Evolutionary conservation across 2,329 filamentous ascomycete species (phyloP), one percentile per base, ranked within the genome.

Genomic region (Talaromyces marneffei): DNA sequence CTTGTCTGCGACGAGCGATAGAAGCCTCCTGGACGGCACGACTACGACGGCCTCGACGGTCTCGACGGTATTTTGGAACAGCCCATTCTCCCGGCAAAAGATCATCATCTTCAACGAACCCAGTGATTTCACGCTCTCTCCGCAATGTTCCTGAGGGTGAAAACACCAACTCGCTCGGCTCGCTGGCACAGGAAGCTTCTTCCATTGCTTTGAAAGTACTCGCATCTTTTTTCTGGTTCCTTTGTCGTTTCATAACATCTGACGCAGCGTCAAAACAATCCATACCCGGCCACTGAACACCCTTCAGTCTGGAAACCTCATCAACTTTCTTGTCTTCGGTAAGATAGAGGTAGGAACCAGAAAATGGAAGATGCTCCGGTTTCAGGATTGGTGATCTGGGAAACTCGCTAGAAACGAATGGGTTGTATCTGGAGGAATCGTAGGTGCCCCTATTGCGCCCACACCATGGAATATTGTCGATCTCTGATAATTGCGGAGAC

Each of bases 231-330:
- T 80, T 81, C 66, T 82, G 80, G 61, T 82, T 82, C 42, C 80
- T 77, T 62, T 75, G 79, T 46, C 76, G 75, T 64, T 75, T 77
- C 76, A 79, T 80, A 57, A 79, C 74, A 60, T 75, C 71, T 0
- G 79, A 80, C 14, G 80, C 80, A 31, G 80, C 79, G 67, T 82
- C 80, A 64, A 82, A 82, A 31, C 82, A 71, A 63, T 78, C 77
- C 80, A 82, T 82, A 20, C 80, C 80, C 27, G 79, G 79, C 77
- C 78, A 82, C 37, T 76, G 66, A 18, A 79, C 70, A 1, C 80
- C 80, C 65, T 81, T 82, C 37, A 81, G 67, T 64, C 75, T 74
- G 55, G 71, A 67, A 35, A 75, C 72, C 37, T 77, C 76, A 33
- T 77, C 75, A 3, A 67, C 66, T 33, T 69, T 71, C 42, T 69